These are phyloP conservation scores for Thecaphora thlaspeos DNA, from an alignment of 1,284 basidiomycete species.

Conservation along the genomic window DNA sequence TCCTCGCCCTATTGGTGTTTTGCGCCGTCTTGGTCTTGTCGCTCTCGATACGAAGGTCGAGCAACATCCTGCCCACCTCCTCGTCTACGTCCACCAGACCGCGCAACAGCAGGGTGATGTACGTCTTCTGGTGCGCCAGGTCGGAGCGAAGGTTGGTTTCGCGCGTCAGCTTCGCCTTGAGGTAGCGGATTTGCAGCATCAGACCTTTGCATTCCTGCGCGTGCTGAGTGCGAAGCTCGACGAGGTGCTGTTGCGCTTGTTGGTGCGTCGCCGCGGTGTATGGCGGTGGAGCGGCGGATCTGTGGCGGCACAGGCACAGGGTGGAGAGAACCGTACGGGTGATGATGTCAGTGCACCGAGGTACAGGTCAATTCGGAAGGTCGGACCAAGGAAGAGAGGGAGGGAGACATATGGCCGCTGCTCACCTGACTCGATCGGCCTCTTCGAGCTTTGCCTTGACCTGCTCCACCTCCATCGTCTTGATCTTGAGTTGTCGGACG, in stretches of 20 bases:
- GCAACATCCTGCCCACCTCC: conserved; percentile 15
- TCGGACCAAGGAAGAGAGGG: no score
- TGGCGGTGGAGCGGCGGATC: conserved; percentile 6
- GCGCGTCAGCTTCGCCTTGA: conserved; percentile 85
- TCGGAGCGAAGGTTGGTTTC: conserved; percentile 79
- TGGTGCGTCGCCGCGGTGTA: conserved; percentile 2
- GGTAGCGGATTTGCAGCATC: conserved; percentile 81
- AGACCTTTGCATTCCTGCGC: conserved; percentile 83
- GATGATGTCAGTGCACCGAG: no score
- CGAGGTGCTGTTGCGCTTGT: not conserved
- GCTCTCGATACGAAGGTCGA: conserved; percentile 15
- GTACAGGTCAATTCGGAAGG: no score
- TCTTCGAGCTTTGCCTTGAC: conserved; percentile 27
- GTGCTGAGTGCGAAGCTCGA: conserved; percentile 62
- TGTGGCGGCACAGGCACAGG: no score
- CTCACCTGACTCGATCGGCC: conserved; percentile 6
- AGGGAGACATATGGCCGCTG: no score
- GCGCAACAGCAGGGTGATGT: conserved; percentile 24
- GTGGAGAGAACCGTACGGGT: no score
- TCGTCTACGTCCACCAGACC: conserved; percentile 16
- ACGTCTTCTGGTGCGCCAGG: conserved; percentile 75
- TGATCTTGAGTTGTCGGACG: conserved; percentile 24
- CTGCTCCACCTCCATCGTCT: conserved; percentile 15
- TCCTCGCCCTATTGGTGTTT: conserved; percentile 3
- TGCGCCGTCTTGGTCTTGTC: not conserved